Base-by-base conservation (phyloP, 805 yeast species). In the Kodamaea restingae region DNA sequence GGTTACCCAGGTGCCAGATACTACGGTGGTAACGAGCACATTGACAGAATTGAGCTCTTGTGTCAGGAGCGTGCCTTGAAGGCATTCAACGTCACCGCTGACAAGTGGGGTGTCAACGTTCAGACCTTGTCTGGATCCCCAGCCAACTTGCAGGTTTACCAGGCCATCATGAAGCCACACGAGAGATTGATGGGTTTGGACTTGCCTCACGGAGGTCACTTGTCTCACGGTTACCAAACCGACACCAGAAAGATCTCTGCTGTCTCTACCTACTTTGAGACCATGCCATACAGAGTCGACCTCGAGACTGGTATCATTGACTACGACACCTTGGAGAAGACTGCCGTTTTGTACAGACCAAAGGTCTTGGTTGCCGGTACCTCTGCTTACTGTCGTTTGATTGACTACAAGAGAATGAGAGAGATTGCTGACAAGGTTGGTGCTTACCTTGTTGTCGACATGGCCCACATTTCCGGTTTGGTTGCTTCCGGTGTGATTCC, bases 1-100 rank as follows among this genome's bases (percentile, higher is more conserved):
- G 98, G 98, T 48, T 91, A 91, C 68, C 98, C 98, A 30, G 96
- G 96, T 50, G 95, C 88, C 47, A 81, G 98, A 64, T 91, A 91
- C 73, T 91, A 91, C 62, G 98, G 98, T 65, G 98, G 98, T 63
- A 91, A 91, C 61, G 88, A 91, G 67, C 84, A 80, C 68, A 91
- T 91, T 55, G 98, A 91, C 70, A 75, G 80, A 70, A 88, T 87
- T 56, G 98, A 91, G 72, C 64, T 79, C 10, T 70, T 91, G 43
- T 91, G 98, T 70, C 96, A 88, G 68, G 75, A 80, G 54, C 77
- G 98, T 65, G 98, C 98, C 34, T 71, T 91, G 44, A 77, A 84
- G 54, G 88, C 95, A 8, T 91, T 88, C 65, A 67, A 71, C 43
- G 67, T 90, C 47, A 78, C 82, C 48, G 76, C 93, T 26, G 84